These are phyloP conservation scores for Xylaria sp. DNA, from an alignment of 2,329 filamentous ascomycete genomes.

Conservation along the genomic window DNA sequence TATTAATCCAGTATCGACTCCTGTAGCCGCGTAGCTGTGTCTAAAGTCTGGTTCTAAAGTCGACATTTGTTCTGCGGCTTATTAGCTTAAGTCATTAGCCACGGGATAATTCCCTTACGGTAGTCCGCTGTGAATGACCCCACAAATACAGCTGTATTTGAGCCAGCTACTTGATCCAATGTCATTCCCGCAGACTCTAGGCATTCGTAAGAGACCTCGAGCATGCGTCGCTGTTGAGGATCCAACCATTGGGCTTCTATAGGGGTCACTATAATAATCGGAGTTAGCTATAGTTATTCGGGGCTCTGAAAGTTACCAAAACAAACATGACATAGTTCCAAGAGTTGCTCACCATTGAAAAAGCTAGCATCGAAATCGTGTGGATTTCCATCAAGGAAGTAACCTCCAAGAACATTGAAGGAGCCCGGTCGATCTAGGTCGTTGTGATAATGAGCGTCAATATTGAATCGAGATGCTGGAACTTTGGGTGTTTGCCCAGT, in stretches of 20 bases:
- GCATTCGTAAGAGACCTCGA: constrained; percentile 55
- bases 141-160: constrained; percentile 45
- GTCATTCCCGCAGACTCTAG: constrained; percentile 53
- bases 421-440: constrained; percentile 42
- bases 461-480: constrained; percentile 42
- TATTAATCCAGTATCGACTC: constrained; percentile 50
- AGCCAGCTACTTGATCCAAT: constrained; percentile 44
- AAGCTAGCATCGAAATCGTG: constrained; percentile 48
- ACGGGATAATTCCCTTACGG: constrained; percentile 22
- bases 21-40: constrained; percentile 46
- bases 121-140: constrained; percentile 43
- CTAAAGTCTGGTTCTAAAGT: constrained; percentile 42
- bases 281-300: too few species aligned
- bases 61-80: constrained; percentile 41
- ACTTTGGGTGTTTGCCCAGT: constrained; percentile 41
- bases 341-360: constrained; percentile 45
- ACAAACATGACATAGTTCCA: too few species aligned
- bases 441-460: constrained; percentile 43
- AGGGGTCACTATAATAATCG: constrained; percentile 43
- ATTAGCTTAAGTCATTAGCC: background rate
- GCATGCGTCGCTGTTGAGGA: constrained; percentile 54
- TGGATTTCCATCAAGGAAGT: constrained; percentile 42
- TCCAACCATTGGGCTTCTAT: constrained; percentile 55
- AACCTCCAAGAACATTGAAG: constrained; percentile 40
- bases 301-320: too few species aligned